Conservation (phyloP, 106 monocot genomes). For the Amphibolis antarctica region DNA sequence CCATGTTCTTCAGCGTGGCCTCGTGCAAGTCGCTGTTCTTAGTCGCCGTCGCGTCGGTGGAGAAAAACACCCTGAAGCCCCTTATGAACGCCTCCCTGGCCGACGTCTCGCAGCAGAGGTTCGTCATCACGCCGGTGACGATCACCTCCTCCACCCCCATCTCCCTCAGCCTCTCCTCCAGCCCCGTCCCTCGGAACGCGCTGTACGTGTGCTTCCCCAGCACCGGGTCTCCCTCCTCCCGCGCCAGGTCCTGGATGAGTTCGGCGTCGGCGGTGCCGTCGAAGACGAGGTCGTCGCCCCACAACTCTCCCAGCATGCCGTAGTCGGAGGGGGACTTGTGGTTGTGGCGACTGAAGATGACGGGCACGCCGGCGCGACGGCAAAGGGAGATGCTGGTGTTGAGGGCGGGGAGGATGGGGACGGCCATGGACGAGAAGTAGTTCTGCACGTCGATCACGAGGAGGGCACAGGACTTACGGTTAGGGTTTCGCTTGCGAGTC, state of each 20-base stretch:
- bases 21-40: conserved; percentile 45
- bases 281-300: conserved; percentile 18
- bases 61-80: conserved; percentile 83
- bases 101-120: conserved; percentile 82
- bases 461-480: conserved; percentile 38
- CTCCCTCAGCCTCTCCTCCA: conserved; percentile 47
- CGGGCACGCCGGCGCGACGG: conserved; percentile 39
- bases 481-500: conserved; percentile 35
- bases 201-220: conserved; percentile 75
- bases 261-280: conserved; percentile 40
- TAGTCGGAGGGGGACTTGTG: conserved; percentile 32
- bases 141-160: conserved; percentile 67
- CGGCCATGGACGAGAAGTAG: conserved; percentile 47
- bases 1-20: conserved; percentile 63
- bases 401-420: conserved; percentile 43
- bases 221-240: conserved; percentile 26
- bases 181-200: conserved; percentile 43
- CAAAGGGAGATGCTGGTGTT: conserved; percentile 37
- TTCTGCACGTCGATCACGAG: conserved; percentile 82
- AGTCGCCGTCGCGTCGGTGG: conserved; percentile 54
- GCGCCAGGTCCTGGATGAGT: conserved; percentile 33
- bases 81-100: conserved; percentile 67
- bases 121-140: conserved; percentile 74
- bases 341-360: conserved; percentile 67
- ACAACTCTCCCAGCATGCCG: conserved; percentile 66